Conservation (phyloP, 176 grass and related monocot genomes). For the Musa acuminata region DNA sequence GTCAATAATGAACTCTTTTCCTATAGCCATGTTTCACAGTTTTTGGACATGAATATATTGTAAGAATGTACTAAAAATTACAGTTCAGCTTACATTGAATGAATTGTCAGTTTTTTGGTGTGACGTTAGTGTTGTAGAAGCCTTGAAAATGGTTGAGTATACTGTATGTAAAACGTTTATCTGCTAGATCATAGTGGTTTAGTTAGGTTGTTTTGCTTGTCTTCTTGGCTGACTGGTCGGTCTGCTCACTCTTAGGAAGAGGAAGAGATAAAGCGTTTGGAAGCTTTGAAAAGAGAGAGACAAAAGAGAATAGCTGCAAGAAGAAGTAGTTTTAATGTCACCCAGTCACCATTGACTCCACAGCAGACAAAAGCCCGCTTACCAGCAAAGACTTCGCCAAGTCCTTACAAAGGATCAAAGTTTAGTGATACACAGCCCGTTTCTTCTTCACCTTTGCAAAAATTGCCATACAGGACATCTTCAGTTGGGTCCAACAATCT, state of each 20-base stretch:
- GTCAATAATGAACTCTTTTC: not conserved
- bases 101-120: not conserved
- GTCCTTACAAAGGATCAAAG: slow-evolving; percentile 53
- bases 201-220: not conserved
- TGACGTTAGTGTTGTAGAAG: not conserved
- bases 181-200: not conserved
- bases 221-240: not conserved
- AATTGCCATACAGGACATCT: slow-evolving; percentile 20
- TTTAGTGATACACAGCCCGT: slow-evolving; percentile 29
- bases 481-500: slow-evolving; percentile 29
- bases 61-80: not conserved
- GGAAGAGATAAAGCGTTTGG: slow-evolving; percentile 72
- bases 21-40: not conserved
- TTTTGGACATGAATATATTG: not conserved
- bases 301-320: slow-evolving; percentile 87
- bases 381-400: slow-evolving; percentile 30
- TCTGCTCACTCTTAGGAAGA: slow-evolving; percentile 56
- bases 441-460: slow-evolving; percentile 24
- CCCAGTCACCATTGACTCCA: slow-evolving; percentile 20
- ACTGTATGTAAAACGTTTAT: not conserved
- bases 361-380: slow-evolving; percentile 7
- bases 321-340: slow-evolving; percentile 29
- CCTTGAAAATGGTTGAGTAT: not conserved
- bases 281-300: slow-evolving; percentile 76
- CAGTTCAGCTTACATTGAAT: not conserved